Percentiles rank a stretch among this genome's conserved stretches.
phyloP scores from a whole-genome alignment of 768 basidiomycete genomes.

The Leucocoprinus leucothites region DNA sequence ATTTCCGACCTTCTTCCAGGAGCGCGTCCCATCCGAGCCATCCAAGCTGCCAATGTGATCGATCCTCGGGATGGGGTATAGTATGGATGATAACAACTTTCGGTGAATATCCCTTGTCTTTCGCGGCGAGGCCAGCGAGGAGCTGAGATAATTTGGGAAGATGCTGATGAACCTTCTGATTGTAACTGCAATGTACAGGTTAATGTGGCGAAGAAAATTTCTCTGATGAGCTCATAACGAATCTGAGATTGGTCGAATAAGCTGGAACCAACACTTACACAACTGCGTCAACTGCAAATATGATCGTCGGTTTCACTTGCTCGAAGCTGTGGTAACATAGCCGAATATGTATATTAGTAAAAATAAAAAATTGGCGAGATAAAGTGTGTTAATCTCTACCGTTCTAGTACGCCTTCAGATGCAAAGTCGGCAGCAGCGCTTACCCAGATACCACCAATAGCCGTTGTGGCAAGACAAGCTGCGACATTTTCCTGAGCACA shows the following conservation, averaged over 20 bases:
- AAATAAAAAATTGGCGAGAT: constrained; percentile 1
- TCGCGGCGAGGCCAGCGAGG: constrained; percentile 46
- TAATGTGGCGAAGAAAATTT: constrained; percentile 10
- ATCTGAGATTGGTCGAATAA: constrained; percentile 12
- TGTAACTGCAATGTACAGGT: constrained; percentile 47
- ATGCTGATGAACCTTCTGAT: constrained; percentile 66
- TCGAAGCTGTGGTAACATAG: constrained; percentile 46
- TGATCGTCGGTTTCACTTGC: constrained; percentile 71
- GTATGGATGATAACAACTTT: constrained; percentile 59
- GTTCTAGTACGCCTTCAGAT: constrained; percentile 71
- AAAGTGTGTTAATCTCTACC: constrained; percentile 34
- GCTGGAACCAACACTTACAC: constrained; percentile 41
- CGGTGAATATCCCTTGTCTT: constrained; percentile 26
- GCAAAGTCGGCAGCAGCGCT: constrained; percentile 83
- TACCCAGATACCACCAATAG: constrained; percentile 81
- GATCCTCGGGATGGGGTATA: constrained; percentile 30
- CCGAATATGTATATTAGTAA: constrained; percentile 1
- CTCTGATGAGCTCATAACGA: constrained; percentile 1
- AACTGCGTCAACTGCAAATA: constrained; percentile 73
- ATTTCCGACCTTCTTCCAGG: constrained; percentile 40
- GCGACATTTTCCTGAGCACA: constrained; percentile 60
- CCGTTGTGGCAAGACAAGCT: constrained; percentile 64
- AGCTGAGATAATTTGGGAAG: constrained; percentile 59
- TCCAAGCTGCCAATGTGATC: constrained; percentile 36
- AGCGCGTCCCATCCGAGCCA: constrained; percentile 60